Evolutionary conservation across 116 monocot species (phyloP).

Genomic region (Iris pallida): DNA sequence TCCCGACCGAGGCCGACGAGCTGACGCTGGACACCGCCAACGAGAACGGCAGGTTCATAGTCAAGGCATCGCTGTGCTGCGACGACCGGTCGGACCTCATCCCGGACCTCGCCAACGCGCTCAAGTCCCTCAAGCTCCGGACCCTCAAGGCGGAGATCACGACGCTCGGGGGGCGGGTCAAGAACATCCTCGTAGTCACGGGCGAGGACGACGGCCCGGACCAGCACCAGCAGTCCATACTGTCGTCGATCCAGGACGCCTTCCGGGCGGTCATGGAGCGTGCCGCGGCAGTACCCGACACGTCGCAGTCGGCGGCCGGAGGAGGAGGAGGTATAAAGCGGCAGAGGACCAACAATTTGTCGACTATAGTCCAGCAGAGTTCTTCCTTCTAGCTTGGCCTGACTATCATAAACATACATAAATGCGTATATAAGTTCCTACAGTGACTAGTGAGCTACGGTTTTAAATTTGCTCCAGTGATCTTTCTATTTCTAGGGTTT

Average conservation of each 20-base stretch:
- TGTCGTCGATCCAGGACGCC: conserved; percentile 42
- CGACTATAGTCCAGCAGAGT: conserved; percentile 12
- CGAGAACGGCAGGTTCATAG: neutral
- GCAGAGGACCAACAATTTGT: conserved; percentile 31
- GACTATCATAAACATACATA: neutral
- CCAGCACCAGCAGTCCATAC: conserved; percentile 11
- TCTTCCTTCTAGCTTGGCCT: neutral
- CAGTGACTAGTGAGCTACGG: too few relatives aligned
- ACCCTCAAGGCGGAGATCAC: conserved; percentile 32
- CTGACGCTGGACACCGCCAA: conserved; percentile 23
- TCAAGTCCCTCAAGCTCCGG: conserved; percentile 22
- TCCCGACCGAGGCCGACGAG: conserved; percentile 29
- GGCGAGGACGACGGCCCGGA: conserved; percentile 9
- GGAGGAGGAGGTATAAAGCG: conserved; percentile 28
- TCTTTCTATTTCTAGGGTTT: neutral
- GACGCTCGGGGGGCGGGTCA: conserved; percentile 39
- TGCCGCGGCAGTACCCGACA: conserved; percentile 6
- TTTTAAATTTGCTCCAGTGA: neutral
- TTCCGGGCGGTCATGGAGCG: conserved; percentile 41
- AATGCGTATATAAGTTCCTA: neutral
- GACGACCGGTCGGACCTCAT: conserved; percentile 42
- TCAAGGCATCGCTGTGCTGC: conserved; percentile 46
- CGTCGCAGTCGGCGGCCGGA: neutral
- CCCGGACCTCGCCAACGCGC: conserved; percentile 21
- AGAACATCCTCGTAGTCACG: conserved; percentile 43